Evolutionary conservation across 2,329 filamentous ascomycete genomes (phyloP).

Genomic region (Plenodomus biglobosus): DNA sequence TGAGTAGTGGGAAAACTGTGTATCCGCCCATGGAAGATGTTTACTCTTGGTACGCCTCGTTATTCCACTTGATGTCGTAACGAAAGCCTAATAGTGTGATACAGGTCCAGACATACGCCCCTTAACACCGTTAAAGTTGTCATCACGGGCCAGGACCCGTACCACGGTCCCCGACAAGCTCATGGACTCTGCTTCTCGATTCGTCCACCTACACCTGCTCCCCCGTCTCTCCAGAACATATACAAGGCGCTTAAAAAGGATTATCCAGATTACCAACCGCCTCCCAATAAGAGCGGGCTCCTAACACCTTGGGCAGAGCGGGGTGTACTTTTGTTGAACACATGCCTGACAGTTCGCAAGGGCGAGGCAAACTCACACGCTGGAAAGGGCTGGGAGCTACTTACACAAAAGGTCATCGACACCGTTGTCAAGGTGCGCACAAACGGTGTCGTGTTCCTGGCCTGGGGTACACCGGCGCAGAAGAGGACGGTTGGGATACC

Average conservation of each 20-base stretch:
- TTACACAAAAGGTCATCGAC: conserved; percentile 91
- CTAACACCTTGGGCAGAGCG: conserved; percentile 92
- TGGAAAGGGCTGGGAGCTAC: conserved; percentile 85
- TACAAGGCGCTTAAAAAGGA: conserved; percentile 86
- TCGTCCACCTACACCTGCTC: conserved; percentile 81
- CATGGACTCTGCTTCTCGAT: conserved; percentile 97
- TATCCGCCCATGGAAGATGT: conserved; percentile 88
- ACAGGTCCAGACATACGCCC: conserved; percentile 89
- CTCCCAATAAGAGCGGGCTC: conserved; percentile 76
- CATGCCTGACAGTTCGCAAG: conserved; percentile 88
- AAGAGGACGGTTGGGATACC: conserved; percentile 77
- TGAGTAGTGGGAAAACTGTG: conserved; percentile 70
- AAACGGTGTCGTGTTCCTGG: conserved; percentile 87
- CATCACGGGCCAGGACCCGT: conserved; percentile 93
- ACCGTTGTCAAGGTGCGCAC: conserved; percentile 75
- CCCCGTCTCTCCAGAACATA: conserved; percentile 90
- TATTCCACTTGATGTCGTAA: not conserved
- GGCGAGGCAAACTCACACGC: conserved; percentile 85
- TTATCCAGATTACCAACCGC: conserved; percentile 76
- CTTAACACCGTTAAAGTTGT: conserved; percentile 87
- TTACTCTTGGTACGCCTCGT: conserved; percentile 77
- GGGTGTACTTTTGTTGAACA: conserved; percentile 91
- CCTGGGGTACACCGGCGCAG: conserved; percentile 86
- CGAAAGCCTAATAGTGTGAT: conserved; percentile 4
- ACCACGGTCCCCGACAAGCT: conserved; percentile 93